Evolutionary conservation across 2,329 filamentous ascomycete genomes (phyloP), one percentile per base, ranked within the genome.

Genomic region (Cladophialophora immunda): DNA sequence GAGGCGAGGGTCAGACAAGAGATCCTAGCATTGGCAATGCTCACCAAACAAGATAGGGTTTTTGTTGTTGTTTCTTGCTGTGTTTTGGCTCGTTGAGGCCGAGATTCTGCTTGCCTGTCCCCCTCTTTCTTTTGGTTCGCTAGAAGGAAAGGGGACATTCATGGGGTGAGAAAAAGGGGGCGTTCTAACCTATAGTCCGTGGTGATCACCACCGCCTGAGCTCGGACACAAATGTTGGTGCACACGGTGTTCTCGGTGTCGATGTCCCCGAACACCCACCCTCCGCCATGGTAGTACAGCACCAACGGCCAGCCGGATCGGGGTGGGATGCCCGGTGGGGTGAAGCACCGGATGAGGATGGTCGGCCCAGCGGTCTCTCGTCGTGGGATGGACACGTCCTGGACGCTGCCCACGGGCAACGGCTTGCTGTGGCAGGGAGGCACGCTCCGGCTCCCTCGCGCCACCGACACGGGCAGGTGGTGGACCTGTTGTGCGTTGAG

Each of bases 201-300:
- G 52, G 68, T 68, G 60, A 70, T 78, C 1, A 87, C 84, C 0
- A 87, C 84, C 64, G 81, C 84, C 7, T 80, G 80, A 0, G 79
- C 81, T 11, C 83, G 77, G 25, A 78, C 78, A 68, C 84, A 86
- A 11, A 88, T 73, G 70, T 87, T 82, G n/a, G 84, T 82, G 58
- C 84, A 84, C 2, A 87, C 82, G 3, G 81, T 80, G 69, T 88
- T 87, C 76, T 88, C 86, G 0, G 84, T 87, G 66, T 85, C 80
- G 52, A 87, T 86, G 54, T 83, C 85, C 0, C 86, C 86, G 32
- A 87, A 71, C 2, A 87, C 85, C 85, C 85, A 88, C 3, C 86
- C 86, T 0, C 86, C 86, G 4, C 86, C 86, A 70, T 88, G 86
- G 71, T 82, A 85, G 73, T 86, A 89, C 3, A 88, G 70, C 73